phyloP scores from a whole-genome alignment of 306 rosid genomes.

The Ammopiptanthus mongolicus region DNA sequence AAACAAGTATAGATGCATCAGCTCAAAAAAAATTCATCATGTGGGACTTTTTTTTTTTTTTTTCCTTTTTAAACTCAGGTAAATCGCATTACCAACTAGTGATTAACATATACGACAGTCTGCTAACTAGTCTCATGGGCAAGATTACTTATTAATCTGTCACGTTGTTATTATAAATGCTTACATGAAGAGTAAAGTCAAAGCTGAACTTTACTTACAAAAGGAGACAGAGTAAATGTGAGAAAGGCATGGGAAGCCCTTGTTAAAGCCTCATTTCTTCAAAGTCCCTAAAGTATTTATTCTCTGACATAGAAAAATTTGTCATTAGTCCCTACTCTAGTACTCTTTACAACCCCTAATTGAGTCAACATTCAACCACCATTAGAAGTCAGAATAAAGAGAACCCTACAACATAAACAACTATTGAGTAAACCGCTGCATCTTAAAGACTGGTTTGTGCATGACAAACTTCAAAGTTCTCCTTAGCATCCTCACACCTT shows the following conservation, averaged over 20 bases:
- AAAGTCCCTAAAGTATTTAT: slow-evolving; percentile 11
- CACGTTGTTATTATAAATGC: too few relatives aligned
- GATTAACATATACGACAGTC: not conserved
- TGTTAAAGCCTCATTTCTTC: not conserved
- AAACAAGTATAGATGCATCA: too few relatives aligned
- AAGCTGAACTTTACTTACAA: not conserved
- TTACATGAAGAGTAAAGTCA: not conserved
- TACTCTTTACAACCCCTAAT: not conserved
- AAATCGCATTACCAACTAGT: not conserved
- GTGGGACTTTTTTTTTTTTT: not conserved
- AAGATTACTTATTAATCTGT: not conserved
- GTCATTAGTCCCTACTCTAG: slow-evolving; percentile 1
- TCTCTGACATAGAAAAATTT: not conserved
- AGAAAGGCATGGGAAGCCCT: not conserved
- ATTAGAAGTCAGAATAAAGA: slow-evolving; percentile 3
- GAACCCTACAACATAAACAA: not conserved
- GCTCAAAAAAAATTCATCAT: too few relatives aligned
- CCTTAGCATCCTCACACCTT: slow-evolving; percentile 36
- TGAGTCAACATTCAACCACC: slow-evolving; percentile 2
- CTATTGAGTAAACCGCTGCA: slow-evolving; percentile 2
- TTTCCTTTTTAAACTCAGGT: not conserved
- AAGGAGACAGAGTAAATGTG: not conserved
- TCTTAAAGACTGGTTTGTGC: slow-evolving; percentile 29
- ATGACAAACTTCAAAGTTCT: slow-evolving; percentile 41
- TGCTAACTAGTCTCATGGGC: not conserved